Base-by-base conservation (phyloP, 2,329 filamentous ascomycete genomes). In the Aspergillus costaricaensis region DNA sequence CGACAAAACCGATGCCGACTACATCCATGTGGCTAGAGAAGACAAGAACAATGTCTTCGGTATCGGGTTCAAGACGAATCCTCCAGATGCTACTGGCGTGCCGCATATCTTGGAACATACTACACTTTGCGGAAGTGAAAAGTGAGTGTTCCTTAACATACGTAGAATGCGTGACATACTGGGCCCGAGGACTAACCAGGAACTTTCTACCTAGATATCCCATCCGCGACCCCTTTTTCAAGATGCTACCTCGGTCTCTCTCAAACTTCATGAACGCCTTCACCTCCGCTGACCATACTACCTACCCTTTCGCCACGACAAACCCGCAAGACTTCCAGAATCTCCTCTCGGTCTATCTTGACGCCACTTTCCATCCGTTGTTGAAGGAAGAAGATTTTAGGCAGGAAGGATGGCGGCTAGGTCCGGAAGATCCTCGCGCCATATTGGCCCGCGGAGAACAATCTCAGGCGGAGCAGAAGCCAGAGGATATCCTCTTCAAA, bases 211-310 rank as follows among this genome's bases (percentile, higher is more conserved):
- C 55, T 73, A 94, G 91, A 76, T 96, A 93, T 74, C 95, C 95
- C n/a, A 94, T 99, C 60, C 91, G 95, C 63, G 95, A 99, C 72
- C 95, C 95, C 0, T 99, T 99, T 83, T 99, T 99, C 83, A 99
- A 98, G 85, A 99, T 99, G 95, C 85, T 99, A 25, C 95, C 95
- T 21, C 88, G 95, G 68, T 97, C 95, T 5, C 84, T 99, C n/a
- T 97, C 95, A 65, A 99, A 98, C 78, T 99, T 97, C 74, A 99
- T 99, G 95, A 99, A 99, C 76, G 95, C 95, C 62, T 96, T 98
- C 74, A 99, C 95, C 44, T 92, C 93, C 25, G 90, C 92, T 21
- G 94, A 98, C 72, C 93, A 99, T 76, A 99, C 95, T 10, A 96
- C 92, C 67, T 99, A 99, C 73, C 95, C 95, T 2, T 99, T 99